phyloP scores from a whole-genome alignment of 768 basidiomycete species.

The Pleurotus giganteus region DNA sequence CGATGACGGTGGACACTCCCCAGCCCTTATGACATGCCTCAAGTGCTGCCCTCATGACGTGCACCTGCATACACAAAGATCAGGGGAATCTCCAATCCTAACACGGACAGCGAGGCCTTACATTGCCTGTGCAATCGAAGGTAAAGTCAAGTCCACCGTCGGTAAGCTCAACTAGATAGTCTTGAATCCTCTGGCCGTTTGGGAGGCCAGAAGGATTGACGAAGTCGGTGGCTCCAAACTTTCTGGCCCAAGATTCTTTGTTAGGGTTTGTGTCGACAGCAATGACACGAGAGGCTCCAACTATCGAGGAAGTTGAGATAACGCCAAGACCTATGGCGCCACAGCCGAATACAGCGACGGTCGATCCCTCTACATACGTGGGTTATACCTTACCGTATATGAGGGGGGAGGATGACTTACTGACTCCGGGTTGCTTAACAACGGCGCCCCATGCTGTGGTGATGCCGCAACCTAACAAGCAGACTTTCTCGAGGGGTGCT shows the following conservation, averaged over 20 bases:
- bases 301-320: constrained; percentile 72
- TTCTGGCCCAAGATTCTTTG: constrained; percentile 86
- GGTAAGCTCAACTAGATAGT: constrained; percentile 86
- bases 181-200: constrained; percentile 83
- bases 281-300: constrained; percentile 86
- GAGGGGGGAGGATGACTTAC: constrained; percentile 38
- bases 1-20: constrained; percentile 95
- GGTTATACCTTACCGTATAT: not conserved
- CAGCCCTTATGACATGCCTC: constrained; percentile 99
- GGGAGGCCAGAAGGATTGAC: constrained; percentile 76
- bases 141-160: constrained; percentile 98
- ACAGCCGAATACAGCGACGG: constrained; percentile 93
- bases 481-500: constrained; percentile 95
- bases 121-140: constrained; percentile 95
- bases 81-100: constrained; percentile 24
- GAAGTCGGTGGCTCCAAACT: constrained; percentile 96
- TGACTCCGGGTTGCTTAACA: constrained; percentile 83
- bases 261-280: constrained; percentile 86
- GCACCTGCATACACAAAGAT: constrained; percentile 45
- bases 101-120: constrained; percentile 26
- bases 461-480: constrained; percentile 93
- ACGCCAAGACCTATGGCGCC: constrained; percentile 96
- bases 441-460: constrained; percentile 99
- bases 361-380: constrained; percentile 61
- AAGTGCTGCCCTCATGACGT: constrained; percentile 92